A percentile compares a stretch with the other conserved stretches of the same genome.
These are phyloP conservation scores for Colletotrichum sp. DNA, from an alignment of 2,329 filamentous ascomycete species.

Conservation along the genomic window DNA sequence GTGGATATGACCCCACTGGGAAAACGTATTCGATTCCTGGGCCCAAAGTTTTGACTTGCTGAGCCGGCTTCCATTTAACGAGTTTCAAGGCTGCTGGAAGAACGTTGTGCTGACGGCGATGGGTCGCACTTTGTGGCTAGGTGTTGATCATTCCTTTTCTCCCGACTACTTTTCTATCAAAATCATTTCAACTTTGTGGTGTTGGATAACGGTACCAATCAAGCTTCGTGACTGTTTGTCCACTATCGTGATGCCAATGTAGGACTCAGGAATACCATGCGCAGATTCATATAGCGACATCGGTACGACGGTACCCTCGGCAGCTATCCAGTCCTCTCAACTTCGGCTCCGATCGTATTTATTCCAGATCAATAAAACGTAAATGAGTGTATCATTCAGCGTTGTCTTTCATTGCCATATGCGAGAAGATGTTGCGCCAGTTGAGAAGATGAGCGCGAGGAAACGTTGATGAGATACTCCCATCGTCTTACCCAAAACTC, in stretches of 20 bases:
- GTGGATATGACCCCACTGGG: slow-evolving; percentile 25
- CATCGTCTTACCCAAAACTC: background rate
- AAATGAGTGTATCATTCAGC: too few relatives aligned
- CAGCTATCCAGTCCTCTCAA: too few relatives aligned
- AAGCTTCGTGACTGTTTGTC: too few relatives aligned
- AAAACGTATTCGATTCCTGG: slow-evolving; percentile 40
- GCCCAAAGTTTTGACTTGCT: slow-evolving; percentile 14
- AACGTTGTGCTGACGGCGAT: background rate
- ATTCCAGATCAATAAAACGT: too few relatives aligned
- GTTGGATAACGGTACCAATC: background rate
- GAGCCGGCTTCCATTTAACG: background rate
- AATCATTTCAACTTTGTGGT: background rate
- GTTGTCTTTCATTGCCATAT: too few relatives aligned
- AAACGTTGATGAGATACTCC: background rate
- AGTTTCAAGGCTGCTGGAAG: background rate
- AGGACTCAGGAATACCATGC: too few relatives aligned
- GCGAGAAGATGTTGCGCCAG: too few relatives aligned
- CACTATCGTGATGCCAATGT: too few relatives aligned
- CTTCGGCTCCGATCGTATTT: too few relatives aligned
- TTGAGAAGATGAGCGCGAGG: background rate
- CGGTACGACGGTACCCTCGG: too few relatives aligned
- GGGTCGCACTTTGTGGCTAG: background rate
- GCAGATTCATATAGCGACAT: too few relatives aligned
- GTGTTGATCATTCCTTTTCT: background rate
- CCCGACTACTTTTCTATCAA: background rate